Evolutionary conservation across 768 basidiomycete species (phyloP).

Genomic region (Lentinula guzmanii): DNA sequence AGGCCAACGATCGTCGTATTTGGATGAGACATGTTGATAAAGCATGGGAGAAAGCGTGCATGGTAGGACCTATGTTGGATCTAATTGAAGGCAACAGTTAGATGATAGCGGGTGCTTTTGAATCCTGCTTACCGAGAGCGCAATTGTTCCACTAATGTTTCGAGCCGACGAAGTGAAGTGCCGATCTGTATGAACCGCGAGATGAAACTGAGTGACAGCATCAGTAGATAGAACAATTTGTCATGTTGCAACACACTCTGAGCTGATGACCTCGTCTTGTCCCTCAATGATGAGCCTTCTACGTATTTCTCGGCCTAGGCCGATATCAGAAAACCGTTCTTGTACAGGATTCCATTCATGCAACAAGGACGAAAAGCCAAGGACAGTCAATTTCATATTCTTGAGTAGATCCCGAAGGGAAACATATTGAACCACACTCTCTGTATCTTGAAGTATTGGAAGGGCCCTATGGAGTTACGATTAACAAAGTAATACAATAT

Average conservation of each 20-base stretch:
- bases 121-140: constrained; percentile 37
- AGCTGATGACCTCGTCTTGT: constrained; percentile 48
- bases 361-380: constrained; percentile 64
- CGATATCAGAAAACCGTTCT: constrained; percentile 53
- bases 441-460: constrained; percentile 34
- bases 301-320: constrained; percentile 24
- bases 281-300: constrained; percentile 45
- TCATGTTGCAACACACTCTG: constrained; percentile 36
- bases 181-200: constrained; percentile 65
- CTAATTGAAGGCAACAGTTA: constrained; percentile 21
- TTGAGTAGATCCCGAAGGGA: constrained; percentile 40
- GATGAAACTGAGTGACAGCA: constrained; percentile 36
- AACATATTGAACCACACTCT: constrained; percentile 35
- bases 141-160: constrained; percentile 42
- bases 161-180: constrained; percentile 59
- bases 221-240: neutral
- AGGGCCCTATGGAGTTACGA: constrained; percentile 33
- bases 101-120: constrained; percentile 3
- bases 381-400: constrained; percentile 48
- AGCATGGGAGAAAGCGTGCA: constrained; percentile 63
- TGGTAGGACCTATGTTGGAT: constrained; percentile 30
- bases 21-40: constrained; percentile 49
- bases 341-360: constrained; percentile 53
- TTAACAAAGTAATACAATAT: neutral
- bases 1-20: constrained; percentile 40